Base-by-base conservation (phyloP, 495 filamentous ascomycete species). In the Annulohypoxylon nitens region DNA sequence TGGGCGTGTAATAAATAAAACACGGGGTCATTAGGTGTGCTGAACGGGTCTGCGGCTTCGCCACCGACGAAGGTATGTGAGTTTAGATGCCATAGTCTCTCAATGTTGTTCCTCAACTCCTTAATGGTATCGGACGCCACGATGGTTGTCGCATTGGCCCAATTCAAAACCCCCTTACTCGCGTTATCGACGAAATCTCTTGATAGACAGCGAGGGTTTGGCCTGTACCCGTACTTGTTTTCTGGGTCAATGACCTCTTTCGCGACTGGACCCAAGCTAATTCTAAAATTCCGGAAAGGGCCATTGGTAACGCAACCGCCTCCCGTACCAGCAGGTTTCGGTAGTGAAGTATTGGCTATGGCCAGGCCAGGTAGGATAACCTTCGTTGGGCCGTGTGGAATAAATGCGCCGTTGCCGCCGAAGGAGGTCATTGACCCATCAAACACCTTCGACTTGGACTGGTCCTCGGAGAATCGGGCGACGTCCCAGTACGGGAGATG, bases 1-100 rank as follows among this genome's bases (percentile, higher is more conserved):
- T 88, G 86, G 18, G 83, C 84, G 76, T 92, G 90, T 74, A 92
- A 89, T 23, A 89, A 81, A 76, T 81, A 92, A 78, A 93, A 92
- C 0, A 83, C 82, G n/a, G 90, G 89, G 61, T 92, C 90, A 14
- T 85, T 84, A 2, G 89, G 86, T 30, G 84, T 87, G 11, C 80
- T 81, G 75, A 82, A 91, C 18, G 87, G 78, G 77, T 90, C 90
- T 34, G 74, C 67, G 12, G 68, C 70, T 18, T 68, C 54, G 14
- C 39, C n/a, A 2, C 78, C 78, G 10, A 80, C 43, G 70, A 64
- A 73, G 10, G 59, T 73, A 39, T 78, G 78, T 2, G 76, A 75
- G 10, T 68, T 61, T 0, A 58, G 39, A 57, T 80, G 78, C 63
- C 69, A 68, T 1, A 67, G 64, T 18, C 47, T 14, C 20, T 67